A percentile compares a stretch with the other conserved stretches of the same genome.
Conservation (phyloP, 2,329 filamentous ascomycete species). For the Aspergillus japonicus region DNA sequence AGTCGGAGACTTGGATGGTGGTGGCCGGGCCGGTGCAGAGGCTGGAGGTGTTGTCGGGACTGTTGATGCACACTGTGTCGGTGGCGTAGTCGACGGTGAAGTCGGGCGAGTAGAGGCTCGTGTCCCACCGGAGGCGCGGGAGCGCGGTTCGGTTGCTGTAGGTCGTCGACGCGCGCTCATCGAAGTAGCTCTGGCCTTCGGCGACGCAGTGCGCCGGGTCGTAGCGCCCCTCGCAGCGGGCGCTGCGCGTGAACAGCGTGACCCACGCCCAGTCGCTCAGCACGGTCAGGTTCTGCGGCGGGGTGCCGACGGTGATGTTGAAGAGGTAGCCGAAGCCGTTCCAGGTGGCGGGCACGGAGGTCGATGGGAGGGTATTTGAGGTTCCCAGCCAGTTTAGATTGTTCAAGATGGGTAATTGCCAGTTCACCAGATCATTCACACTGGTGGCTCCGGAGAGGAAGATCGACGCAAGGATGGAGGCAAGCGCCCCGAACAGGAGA, state of each 20-base stretch:
- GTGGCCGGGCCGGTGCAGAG: not conserved
- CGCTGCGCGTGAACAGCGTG: not conserved
- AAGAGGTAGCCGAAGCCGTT: not conserved
- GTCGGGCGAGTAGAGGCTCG: not conserved
- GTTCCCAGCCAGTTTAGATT: not conserved
- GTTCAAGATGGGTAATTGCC: no score
- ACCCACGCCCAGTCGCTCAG: constrained; percentile 2
- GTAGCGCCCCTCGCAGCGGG: not conserved
- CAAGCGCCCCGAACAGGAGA: no score
- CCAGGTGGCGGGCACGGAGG: not conserved
- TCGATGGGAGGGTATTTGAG: not conserved
- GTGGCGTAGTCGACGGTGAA: not conserved
- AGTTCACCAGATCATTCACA: no score
- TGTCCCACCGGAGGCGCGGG: not conserved
- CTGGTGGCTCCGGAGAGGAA: no score
- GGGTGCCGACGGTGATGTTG: not conserved
- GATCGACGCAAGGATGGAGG: no score
- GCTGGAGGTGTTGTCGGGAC: no score
- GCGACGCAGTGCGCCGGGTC: not conserved
- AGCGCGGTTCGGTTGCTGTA: not conserved
- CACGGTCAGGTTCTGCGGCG: not conserved
- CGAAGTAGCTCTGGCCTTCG: not conserved
- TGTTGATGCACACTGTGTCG: not conserved
- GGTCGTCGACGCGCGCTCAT: not conserved
- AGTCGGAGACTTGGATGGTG: constrained; percentile 1